Evolutionary conservation across 23 red algal species (phyloP).

Genomic region (Porphyridium purpureum): DNA sequence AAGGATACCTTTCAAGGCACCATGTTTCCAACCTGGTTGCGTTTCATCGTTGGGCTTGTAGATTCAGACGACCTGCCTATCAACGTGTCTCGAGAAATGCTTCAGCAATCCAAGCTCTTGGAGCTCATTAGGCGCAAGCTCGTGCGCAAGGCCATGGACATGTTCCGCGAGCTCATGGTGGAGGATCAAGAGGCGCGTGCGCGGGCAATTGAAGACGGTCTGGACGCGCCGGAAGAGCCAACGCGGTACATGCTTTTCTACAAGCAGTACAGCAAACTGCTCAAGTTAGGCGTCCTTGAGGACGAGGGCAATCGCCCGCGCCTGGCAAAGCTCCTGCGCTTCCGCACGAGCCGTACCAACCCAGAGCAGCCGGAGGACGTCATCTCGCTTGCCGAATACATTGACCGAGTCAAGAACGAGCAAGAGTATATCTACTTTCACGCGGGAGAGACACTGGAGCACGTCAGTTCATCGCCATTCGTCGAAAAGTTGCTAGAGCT

Average conservation of each 20-base stretch:
- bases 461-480: conserved; percentile 52
- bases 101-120: conserved; percentile 57
- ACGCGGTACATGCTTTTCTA: conserved; percentile 49
- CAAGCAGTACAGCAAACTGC: conserved; percentile 64
- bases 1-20: conserved; percentile 61
- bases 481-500: conserved; percentile 67
- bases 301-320: conserved; percentile 34
- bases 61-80: conserved; percentile 92
- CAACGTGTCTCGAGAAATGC: conserved; percentile 75
- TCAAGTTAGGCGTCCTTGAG: conserved; percentile 83
- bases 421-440: conserved; percentile 87
- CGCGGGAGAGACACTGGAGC: conserved; percentile 24
- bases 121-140: conserved; percentile 72
- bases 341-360: conserved; percentile 49
- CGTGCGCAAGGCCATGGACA: conserved; percentile 62
- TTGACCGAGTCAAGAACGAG: conserved; percentile 67
- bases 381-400: conserved; percentile 68
- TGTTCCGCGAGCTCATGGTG: too few relatives aligned
- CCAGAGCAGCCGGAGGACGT: conserved; percentile 39
- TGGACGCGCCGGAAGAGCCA: conserved; percentile 13
- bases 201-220: too few relatives aligned
- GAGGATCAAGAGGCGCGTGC: too few relatives aligned
- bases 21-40: conserved; percentile 56
- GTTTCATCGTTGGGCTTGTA: conserved; percentile 68
- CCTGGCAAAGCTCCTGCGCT: conserved; percentile 72